Percentiles rank a stretch among this genome's conserved stretches.
Evolutionary conservation across 768 basidiomycete genomes (phyloP).

Genomic region (Termitomyces sp.): DNA sequence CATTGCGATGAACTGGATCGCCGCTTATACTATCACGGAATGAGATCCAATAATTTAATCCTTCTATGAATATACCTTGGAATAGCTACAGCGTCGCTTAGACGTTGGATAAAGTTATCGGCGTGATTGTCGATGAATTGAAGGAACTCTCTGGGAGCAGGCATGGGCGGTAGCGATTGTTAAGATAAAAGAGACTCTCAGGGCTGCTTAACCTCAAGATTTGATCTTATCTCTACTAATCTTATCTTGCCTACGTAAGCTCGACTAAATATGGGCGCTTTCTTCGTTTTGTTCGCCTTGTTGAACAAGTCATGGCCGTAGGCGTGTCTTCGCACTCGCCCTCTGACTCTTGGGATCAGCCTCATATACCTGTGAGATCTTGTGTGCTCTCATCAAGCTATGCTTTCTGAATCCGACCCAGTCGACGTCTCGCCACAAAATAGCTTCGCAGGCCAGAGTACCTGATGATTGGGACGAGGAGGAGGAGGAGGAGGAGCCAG

Average conservation of each 20-base stretch:
- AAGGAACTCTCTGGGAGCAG: conserved; percentile 46
- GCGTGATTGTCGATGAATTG: conserved; percentile 65
- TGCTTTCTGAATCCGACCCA: conserved; percentile 2
- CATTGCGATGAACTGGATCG: conserved; percentile 64
- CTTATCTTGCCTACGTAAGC: conserved; percentile 14
- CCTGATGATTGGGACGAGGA: conserved; percentile 30
- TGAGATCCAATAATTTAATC: not conserved
- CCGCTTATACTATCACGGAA: conserved; percentile 53
- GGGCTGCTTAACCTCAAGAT: no score
- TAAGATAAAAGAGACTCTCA: not conserved
- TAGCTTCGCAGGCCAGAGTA: conserved; percentile 4
- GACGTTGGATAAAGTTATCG: conserved; percentile 70
- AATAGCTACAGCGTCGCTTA: conserved; percentile 80
- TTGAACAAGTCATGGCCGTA: conserved; percentile 7
- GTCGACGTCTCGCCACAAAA: conserved; percentile 12
- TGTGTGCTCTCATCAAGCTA: not conserved
- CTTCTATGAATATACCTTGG: conserved; percentile 48
- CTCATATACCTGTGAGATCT: conserved; percentile 13
- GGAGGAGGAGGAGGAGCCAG: conserved; percentile 19
- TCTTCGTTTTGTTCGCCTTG: not conserved
- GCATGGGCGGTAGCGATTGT: conserved; percentile 29
- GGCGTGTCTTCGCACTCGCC: conserved; percentile 14
- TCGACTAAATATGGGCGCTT: not conserved
- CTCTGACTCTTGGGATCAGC: conserved; percentile 19
- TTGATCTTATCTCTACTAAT: not conserved